These are phyloP conservation scores for Lachnellula hyalina DNA, from an alignment of 2,329 filamentous ascomycete species.

Conservation along the genomic window DNA sequence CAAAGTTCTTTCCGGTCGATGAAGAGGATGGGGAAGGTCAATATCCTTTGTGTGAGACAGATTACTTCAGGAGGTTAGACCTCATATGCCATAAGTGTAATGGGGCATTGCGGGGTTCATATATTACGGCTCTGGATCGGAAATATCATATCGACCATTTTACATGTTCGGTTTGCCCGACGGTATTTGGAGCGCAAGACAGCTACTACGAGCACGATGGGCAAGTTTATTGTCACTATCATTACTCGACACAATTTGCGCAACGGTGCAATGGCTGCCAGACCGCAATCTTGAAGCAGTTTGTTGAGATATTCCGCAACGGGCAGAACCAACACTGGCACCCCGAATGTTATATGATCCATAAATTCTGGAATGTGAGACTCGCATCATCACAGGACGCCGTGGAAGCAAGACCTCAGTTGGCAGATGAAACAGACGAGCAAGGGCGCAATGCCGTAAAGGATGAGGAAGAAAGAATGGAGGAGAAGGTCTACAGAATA, in stretches of 20 bases:
- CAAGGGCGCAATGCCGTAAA: slow-evolving; percentile 72
- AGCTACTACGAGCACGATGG: slow-evolving; percentile 98
- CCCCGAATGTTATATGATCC: slow-evolving; percentile 99
- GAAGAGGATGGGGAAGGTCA: slow-evolving; percentile 80
- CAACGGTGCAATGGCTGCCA: slow-evolving; percentile 96
- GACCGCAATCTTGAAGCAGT: slow-evolving; percentile 96
- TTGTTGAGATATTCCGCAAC: slow-evolving; percentile 97
- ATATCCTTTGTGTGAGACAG: slow-evolving; percentile 94
- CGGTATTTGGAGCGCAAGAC: slow-evolving; percentile 96
- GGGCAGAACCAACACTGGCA: slow-evolving; percentile 99
- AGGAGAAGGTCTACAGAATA: slow-evolving; percentile 95
- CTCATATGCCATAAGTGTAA: slow-evolving; percentile 89
- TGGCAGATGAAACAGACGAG: slow-evolving; percentile 53
- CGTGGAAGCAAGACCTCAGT: slow-evolving; percentile 36
- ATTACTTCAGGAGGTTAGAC: slow-evolving; percentile 91
- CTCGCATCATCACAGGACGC: slow-evolving; percentile 45
- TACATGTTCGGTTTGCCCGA: slow-evolving; percentile 93
- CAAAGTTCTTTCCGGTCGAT: slow-evolving; percentile 97
- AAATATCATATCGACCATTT: slow-evolving; percentile 99
- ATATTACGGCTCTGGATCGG: slow-evolving; percentile 93
- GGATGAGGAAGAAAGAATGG: slow-evolving; percentile 86
- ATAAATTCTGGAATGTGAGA: slow-evolving; percentile 99
- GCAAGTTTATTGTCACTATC: slow-evolving; percentile 96
- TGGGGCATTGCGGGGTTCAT: slow-evolving; percentile 87
- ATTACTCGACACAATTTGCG: slow-evolving; percentile 96